These are phyloP conservation scores for Trifolium dubium DNA, from an alignment of 306 rosid species.

Conservation along the genomic window DNA sequence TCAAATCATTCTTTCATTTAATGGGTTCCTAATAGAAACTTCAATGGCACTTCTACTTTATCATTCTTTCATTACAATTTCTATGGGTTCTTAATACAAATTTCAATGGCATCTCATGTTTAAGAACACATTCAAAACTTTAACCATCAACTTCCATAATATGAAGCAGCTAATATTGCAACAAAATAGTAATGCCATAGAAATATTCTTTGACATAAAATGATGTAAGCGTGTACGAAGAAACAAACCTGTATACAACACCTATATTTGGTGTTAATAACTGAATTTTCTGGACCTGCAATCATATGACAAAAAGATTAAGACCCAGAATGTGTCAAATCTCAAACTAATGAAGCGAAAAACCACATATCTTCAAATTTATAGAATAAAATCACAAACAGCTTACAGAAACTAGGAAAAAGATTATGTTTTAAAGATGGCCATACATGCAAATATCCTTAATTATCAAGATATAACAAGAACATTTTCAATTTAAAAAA, in stretches of 20 bases:
- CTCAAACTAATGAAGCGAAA: conserved; percentile 8
- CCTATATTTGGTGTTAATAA: conserved; percentile 89
- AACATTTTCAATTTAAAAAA: conserved; percentile 12
- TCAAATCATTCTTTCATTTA: neutral
- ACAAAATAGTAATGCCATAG: neutral
- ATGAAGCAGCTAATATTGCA: neutral
- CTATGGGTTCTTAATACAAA: neutral
- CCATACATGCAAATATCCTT: conserved; percentile 1
- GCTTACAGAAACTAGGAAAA: conserved; percentile 1
- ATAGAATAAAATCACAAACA: neutral
- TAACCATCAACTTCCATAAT: conserved; percentile 22
- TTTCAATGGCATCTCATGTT: conserved; percentile 1
- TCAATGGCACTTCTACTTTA: neutral
- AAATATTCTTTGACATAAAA: conserved; percentile 40
- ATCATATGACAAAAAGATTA: conserved; percentile 29
- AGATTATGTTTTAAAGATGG: neutral
- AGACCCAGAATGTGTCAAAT: conserved; percentile 8
- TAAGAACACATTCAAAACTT: conserved; percentile 16
- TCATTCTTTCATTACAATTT: neutral
- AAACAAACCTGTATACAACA: conserved; percentile 86
- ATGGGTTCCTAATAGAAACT: neutral
- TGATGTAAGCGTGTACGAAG: conserved; percentile 28
- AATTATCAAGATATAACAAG: neutral
- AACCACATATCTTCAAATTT: neutral
- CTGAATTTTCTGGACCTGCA: conserved; percentile 91